These are phyloP conservation scores for Middelhovenomyces tepae DNA, from an alignment of 805 yeast species.

Conservation along the genomic window DNA sequence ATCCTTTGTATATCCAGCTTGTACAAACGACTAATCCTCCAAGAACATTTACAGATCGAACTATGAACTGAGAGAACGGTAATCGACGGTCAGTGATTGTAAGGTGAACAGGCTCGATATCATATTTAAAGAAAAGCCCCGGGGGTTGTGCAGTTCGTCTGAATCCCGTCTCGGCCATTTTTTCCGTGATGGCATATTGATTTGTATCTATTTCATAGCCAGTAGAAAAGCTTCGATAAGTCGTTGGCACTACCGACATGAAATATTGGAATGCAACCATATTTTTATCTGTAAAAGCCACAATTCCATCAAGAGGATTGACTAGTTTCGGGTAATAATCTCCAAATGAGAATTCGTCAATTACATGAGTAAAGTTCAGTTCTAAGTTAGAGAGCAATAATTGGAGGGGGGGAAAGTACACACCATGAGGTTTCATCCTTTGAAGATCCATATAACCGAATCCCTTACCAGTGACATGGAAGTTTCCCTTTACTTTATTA, in stretches of 20 bases:
- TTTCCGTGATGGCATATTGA: slow-evolving; percentile 55
- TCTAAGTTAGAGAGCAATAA: slow-evolving; percentile 15
- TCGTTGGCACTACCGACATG: slow-evolving; percentile 76
- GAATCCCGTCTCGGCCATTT: slow-evolving; percentile 18
- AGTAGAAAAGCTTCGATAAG: slow-evolving; percentile 45
- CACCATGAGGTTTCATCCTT: too few relatives aligned
- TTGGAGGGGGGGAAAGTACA: not conserved
- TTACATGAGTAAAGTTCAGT: slow-evolving; percentile 74
- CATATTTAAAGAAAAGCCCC: slow-evolving; percentile 76
- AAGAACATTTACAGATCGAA: slow-evolving; percentile 67
- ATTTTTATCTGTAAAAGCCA: slow-evolving; percentile 42
- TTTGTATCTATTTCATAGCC: slow-evolving; percentile 72
- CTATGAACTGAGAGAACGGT: slow-evolving; percentile 67
- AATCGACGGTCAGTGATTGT: slow-evolving; percentile 62
- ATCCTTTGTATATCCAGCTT: slow-evolving; percentile 51
- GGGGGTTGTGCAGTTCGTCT: slow-evolving; percentile 42
- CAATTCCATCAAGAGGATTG: slow-evolving; percentile 81
- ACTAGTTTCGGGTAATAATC: slow-evolving; percentile 76
- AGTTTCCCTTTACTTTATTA: slow-evolving; percentile 75
- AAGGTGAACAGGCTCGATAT: slow-evolving; percentile 80
- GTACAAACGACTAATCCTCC: slow-evolving; percentile 74
- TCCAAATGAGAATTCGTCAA: slow-evolving; percentile 85
- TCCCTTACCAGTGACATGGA: slow-evolving; percentile 76
- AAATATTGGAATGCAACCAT: slow-evolving; percentile 51
- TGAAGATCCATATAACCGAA: slow-evolving; percentile 43